A percentile compares a stretch with the other conserved stretches of the same genome.
These are phyloP conservation scores for Buddleja alternifolia DNA, from an alignment of 257 asterid species.

Conservation along the genomic window DNA sequence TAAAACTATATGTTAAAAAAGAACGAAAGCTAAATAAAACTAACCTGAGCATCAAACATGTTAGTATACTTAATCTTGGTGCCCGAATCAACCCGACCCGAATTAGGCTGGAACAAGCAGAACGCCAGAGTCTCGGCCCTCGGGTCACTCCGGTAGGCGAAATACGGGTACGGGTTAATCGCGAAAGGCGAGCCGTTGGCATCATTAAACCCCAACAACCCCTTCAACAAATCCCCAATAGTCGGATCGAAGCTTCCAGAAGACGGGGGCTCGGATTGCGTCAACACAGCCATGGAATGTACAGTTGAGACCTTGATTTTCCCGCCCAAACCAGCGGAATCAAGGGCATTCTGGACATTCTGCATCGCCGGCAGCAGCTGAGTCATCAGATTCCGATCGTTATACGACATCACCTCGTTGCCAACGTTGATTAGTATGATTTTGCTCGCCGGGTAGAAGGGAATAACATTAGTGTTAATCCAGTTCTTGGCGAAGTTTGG, in stretches of 20 bases:
- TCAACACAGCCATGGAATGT: conserved; percentile 67
- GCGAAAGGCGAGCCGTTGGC: conserved; percentile 66
- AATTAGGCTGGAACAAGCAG: conserved; percentile 69
- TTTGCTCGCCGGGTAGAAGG: conserved; percentile 64
- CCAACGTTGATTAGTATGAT: conserved; percentile 61
- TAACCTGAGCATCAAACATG: conserved; percentile 89
- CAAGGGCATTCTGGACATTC: conserved; percentile 57
- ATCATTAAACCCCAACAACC: conserved; percentile 53
- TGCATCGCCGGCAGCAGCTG: conserved; percentile 73
- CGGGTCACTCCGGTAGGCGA: conserved; percentile 73
- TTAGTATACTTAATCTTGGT: conserved; percentile 60
- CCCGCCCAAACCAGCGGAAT: conserved; percentile 47
- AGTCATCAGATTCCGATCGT: conserved; percentile 55
- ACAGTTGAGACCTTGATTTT: conserved; percentile 72
- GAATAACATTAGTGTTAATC: conserved; percentile 51
- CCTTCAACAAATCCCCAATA: conserved; percentile 57
- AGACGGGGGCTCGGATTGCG: conserved; percentile 69
- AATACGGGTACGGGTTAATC: conserved; percentile 76
- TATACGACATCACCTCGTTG: conserved; percentile 63
- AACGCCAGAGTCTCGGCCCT: conserved; percentile 70
- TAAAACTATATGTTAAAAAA: too few relatives aligned
- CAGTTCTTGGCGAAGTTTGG: conserved; percentile 52
- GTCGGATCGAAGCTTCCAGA: conserved; percentile 59
- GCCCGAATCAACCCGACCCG: conserved; percentile 68
- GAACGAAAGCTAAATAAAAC: neutral